Base-by-base conservation (phyloP, 225 moss, liverwort and hornwort genomes). In the Physcomitrellopsis africana region DNA sequence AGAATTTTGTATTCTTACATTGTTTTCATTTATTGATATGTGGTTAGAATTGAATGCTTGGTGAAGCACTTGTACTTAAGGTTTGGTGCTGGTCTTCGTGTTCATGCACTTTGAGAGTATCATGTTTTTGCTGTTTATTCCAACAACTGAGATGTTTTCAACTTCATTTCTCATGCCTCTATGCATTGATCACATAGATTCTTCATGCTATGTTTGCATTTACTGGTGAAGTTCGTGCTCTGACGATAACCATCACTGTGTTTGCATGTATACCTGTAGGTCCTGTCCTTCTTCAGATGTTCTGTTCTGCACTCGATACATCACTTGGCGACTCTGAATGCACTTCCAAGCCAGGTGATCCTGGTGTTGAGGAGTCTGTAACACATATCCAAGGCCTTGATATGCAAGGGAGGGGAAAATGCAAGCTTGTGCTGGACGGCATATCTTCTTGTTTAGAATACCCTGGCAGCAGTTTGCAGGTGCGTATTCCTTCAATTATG, bases 381-480 rank as follows among this genome's bases (percentile, higher is more conserved):
- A 60, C 78, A 42, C 67, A 41, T 54, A 43, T 67, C 64, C 69
- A 67, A 37, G 64, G 68, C 22, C 66, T 54, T 65, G 70, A 79
- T 52, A 55, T 81, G 65, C 58, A 69, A 60, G 71, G 60, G 51
- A 81, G 72, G 63, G 79, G 80, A 65, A 68, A 82, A 65, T 70
- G 77, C 78, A 74, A 58, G 76, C 70, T 77, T 70, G 72, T 93
- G 72, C 76, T 94, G 56, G 87, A 86, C 42, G 89, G 87, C 60
- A 72, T 97, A 74, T 80, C 86, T 53, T 84, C 87, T 60, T 97
- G 90, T 79, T 76, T 97, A 69, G 87, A 77, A 32, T 82, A 63
- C 76, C 84, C 72, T 60, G 91, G 80, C 72, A 81, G 69, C 79
- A 89, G 73, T 79, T 77, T 85, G 78, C 90, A 94, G 88, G 96